Base-by-base conservation (phyloP, 257 asterid species). In the Capsicum baccatum region DNA sequence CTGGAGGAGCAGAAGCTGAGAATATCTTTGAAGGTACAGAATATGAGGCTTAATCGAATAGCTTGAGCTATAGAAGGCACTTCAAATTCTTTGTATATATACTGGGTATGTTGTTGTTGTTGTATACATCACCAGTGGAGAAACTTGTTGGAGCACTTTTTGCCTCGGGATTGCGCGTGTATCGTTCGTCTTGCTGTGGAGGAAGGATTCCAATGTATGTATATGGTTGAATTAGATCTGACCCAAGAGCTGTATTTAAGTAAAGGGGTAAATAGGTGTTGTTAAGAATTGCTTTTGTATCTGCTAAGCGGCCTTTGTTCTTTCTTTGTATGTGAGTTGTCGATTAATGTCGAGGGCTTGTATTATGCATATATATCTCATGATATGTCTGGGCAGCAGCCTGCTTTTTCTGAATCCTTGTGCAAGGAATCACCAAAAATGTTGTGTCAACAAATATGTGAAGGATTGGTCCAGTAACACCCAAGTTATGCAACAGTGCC, bases 1-100 rank as follows among this genome's bases (percentile, higher is more conserved):
- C 10, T 66, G 84, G 84, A 82, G 79, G 84, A 82, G 67, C 79
- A 82, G 64, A 82, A n/a, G 79, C 33, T 48, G 63, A 66, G 62
- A 82, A 19, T 82, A 66, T 66, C 63, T 52, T 69, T 82, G 79
- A 82, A 82, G 79, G 47, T 82, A 11, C 79, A 50, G 58, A 50
- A 33, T 50, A 57, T 9, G 63, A 82, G 66, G 64, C 11, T 82
- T n/a, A 35, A 66, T 64, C 39, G 21, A 55, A 64, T 44, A 6
- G 26, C 64, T 33, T 13, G 84, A 82, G 50, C 54, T 54, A 19
- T 74, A 48, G 47, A 64, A 21, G 79, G 14, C 64, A 66, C 33
- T 64, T 50, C 13, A 56, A 33, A 64, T 26, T 52, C 48, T 50
- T 52, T 52, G 44, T 76, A 52, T 48, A n/a, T 48, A 73, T 62